phyloP scores from a whole-genome alignment of 495 filamentous ascomycete genomes.

The Cercophora scortea region DNA sequence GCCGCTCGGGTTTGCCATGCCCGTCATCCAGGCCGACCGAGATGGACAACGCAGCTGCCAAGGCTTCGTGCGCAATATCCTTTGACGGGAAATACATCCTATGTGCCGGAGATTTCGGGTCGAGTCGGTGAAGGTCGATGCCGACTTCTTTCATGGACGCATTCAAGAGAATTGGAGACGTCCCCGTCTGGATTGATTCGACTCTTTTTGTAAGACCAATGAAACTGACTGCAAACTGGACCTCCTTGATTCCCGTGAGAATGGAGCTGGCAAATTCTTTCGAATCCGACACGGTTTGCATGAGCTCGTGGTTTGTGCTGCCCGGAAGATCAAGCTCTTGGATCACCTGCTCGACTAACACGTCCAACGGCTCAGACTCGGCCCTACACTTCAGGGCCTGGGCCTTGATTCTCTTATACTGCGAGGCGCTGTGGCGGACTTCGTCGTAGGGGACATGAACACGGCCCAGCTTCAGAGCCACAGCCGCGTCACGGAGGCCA shows the following conservation, averaged over 20 bases:
- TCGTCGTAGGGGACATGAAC: conserved; percentile 90
- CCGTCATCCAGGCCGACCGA: conserved; percentile 88
- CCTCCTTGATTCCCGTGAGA: conserved; percentile 86
- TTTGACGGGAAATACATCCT: conserved; percentile 96
- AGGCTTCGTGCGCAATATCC: conserved; percentile 91
- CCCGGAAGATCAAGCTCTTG: conserved; percentile 71
- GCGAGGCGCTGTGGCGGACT: conserved; percentile 51
- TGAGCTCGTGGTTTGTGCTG: conserved; percentile 63
- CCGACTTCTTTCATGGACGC: conserved; percentile 93
- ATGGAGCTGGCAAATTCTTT: conserved; percentile 89
- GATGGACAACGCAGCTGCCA: conserved; percentile 85
- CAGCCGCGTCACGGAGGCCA: conserved; percentile 80
- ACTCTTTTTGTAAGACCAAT: conserved; percentile 77
- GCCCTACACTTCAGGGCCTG: conserved; percentile 14
- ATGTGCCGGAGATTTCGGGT: conserved; percentile 89
- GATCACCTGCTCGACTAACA: conserved; percentile 66
- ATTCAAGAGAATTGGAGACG: conserved; percentile 66
- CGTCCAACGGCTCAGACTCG: conserved; percentile 38
- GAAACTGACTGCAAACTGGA: conserved; percentile 93
- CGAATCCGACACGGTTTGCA: conserved; percentile 84
- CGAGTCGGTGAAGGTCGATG: conserved; percentile 85
- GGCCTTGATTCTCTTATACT: conserved; percentile 32
- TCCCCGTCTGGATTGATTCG: conserved; percentile 53
- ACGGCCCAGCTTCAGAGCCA: conserved; percentile 83
- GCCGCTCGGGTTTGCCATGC: conserved; percentile 70